These are phyloP conservation scores for Coniella lustricola DNA, from an alignment of 2,329 filamentous ascomycete species.

Conservation along the genomic window DNA sequence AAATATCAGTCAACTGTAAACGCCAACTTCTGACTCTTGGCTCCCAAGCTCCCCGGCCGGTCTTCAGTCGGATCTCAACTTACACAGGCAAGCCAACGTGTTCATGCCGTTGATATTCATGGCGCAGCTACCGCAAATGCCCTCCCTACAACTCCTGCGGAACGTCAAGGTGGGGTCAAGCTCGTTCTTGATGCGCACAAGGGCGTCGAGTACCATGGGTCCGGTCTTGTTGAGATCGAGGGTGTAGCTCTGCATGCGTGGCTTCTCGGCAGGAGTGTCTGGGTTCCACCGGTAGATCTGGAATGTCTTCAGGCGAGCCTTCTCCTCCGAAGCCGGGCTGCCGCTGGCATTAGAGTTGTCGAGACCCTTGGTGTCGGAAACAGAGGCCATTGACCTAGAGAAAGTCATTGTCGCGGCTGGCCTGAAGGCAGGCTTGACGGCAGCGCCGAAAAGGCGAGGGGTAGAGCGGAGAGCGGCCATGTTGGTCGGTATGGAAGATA, in stretches of 20 bases:
- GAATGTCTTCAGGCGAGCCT: conserved; percentile 82
- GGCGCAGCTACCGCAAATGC: conserved; percentile 95
- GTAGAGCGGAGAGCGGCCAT: conserved; percentile 59
- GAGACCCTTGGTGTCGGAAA: conserved; percentile 41
- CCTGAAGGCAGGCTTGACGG: conserved; percentile 34
- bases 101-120: conserved; percentile 99
- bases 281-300: conserved; percentile 99
- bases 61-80: conserved; percentile 29
- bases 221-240: conserved; percentile 98
- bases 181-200: conserved; percentile 99
- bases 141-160: conserved; percentile 91
- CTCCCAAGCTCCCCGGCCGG: not conserved
- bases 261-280: conserved; percentile 86
- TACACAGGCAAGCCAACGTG: conserved; percentile 95
- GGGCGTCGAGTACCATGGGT: conserved; percentile 93
- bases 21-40: conserved; percentile 22
- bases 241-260: conserved; percentile 88
- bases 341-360: conserved; percentile 10
- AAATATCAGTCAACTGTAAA: not conserved
- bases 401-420: conserved; percentile 32
- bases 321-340: conserved; percentile 48
- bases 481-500: conserved; percentile 19
- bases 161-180: conserved; percentile 94
- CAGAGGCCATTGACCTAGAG: conserved; percentile 47
- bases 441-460: conserved; percentile 43